Base-by-base conservation (phyloP, 2,329 filamentous ascomycete species). In the Septoria linicola region DNA sequence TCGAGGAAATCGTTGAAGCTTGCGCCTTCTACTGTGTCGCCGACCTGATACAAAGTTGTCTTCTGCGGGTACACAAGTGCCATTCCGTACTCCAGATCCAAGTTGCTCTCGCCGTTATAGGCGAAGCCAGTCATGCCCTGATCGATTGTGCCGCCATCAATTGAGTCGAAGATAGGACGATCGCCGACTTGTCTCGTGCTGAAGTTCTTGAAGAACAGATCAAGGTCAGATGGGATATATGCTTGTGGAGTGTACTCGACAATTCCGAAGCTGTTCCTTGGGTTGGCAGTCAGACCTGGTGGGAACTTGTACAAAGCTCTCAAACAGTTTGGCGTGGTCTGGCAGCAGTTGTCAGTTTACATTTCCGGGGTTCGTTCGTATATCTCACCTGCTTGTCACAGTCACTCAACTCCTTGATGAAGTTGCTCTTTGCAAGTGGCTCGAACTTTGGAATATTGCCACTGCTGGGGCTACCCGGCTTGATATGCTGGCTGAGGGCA, bases 1-100 rank as follows among this genome's bases (percentile, higher is more conserved):
- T 75, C 73, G 14, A 74, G 65, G 53, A 70, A 70, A 44, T 69
- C 69, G 55, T 68, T 72, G 62, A 63, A 70, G 44, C 49, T 66
- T 5, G 49, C 54, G 41, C 51, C 57, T n/a, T 51, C 45, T 4
- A 51, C 46, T 14, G 45, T 34, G 72, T 74, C 66, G 19, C 68
- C 68, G 2, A 68, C 66, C 59, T 78, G 75, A 63, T 76, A 79
- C 17, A 81, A 63, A 23, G 53, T 50, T 27, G 76, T 71, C 8
- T 70, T 68, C 58, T 82, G 78, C 1, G 78, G 80, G 43, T 65
- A 63, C 32, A 80, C 72, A 31, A 82, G 67, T 6, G 76, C 65
- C 65, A 78, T 80, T 46, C 76, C 76, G 55, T 80, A 78, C 53
- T 80, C 68, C 2, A 83, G 70, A 58, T 83, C 80, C 10, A 83